Percentiles rank a stretch among this genome's conserved stretches.
These are phyloP conservation scores for Yamadazyma philogaea DNA, from an alignment of 805 yeast species.

Conservation along the genomic window DNA sequence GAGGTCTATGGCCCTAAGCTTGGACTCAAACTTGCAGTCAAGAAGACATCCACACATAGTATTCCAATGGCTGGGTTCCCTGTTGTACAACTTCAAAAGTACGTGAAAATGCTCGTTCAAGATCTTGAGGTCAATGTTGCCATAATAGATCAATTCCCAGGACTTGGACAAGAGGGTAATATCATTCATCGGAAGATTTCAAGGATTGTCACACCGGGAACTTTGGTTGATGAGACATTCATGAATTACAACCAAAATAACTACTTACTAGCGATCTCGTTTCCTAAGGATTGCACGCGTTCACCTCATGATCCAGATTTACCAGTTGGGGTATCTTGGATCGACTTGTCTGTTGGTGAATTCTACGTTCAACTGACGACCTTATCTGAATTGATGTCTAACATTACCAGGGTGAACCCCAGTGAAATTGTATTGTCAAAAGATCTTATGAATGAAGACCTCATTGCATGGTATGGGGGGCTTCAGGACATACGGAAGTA, in stretches of 20 bases:
- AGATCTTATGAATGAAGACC: constrained; percentile 34
- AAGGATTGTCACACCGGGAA: constrained; percentile 88
- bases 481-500: constrained; percentile 57
- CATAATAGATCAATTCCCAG: constrained; percentile 64
- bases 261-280: constrained; percentile 61
- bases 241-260: constrained; percentile 71
- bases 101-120: constrained; percentile 69
- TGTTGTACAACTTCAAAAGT: constrained; percentile 61
- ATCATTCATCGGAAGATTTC: constrained; percentile 65
- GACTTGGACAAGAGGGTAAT: constrained; percentile 19
- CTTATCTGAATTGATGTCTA: constrained; percentile 59
- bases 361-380: constrained; percentile 65
- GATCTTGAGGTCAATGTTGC: constrained; percentile 73
- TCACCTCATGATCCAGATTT: constrained; percentile 38
- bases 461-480: constrained; percentile 57
- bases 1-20: constrained; percentile 64
- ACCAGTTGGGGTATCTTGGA: constrained; percentile 78
- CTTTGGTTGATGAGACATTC: constrained; percentile 82
- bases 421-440: constrained; percentile 68
- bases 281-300: constrained; percentile 47
- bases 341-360: constrained; percentile 82
- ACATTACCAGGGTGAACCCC: constrained; percentile 75
- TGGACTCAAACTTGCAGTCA: constrained; percentile 67
- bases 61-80: constrained; percentile 95
- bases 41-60: constrained; percentile 37